phyloP scores from a whole-genome alignment of 2,329 filamentous ascomycete species.

The Colletotrichum sp. region DNA sequence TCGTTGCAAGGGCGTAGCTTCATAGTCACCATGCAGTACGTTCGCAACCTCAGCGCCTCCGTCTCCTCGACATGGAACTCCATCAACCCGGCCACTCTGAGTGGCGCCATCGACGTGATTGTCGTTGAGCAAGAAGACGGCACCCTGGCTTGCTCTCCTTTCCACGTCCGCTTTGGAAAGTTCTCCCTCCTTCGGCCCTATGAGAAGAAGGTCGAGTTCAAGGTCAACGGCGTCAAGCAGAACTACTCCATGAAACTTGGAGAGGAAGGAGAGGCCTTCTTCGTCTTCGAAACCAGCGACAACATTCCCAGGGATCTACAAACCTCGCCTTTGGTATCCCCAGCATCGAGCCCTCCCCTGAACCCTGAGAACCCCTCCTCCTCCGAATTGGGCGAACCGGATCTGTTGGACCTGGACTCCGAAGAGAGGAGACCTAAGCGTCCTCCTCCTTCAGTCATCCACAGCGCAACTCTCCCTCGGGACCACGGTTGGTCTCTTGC shows the following conservation, averaged over 20 bases:
- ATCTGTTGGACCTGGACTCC: slow-evolving; percentile 70
- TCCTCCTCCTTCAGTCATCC: slow-evolving; percentile 50
- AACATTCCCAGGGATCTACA: slow-evolving; percentile 92
- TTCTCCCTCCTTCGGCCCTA: slow-evolving; percentile 93
- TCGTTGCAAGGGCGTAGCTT: not conserved
- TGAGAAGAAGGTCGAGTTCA: slow-evolving; percentile 99
- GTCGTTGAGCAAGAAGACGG: slow-evolving; percentile 97
- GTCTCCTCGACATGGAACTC: slow-evolving; percentile 99
- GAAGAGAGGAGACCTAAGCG: slow-evolving; percentile 43
- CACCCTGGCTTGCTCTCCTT: slow-evolving; percentile 87
- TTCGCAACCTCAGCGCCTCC: slow-evolving; percentile 90
- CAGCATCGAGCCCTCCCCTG: slow-evolving; percentile 82
- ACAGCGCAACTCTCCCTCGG: slow-evolving; percentile 33
- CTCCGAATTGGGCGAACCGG: slow-evolving; percentile 67
- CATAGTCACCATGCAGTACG: slow-evolving; percentile 83
- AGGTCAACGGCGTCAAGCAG: slow-evolving; percentile 90
- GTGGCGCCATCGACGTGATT: slow-evolving; percentile 98
- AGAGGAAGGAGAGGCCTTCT: slow-evolving; percentile 97
- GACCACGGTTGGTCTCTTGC: slow-evolving; percentile 33
- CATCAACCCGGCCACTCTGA: slow-evolving; percentile 96
- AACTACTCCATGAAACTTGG: slow-evolving; percentile 98
- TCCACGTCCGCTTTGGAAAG: slow-evolving; percentile 98
- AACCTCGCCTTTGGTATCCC: slow-evolving; percentile 92
- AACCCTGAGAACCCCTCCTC: slow-evolving; percentile 47
- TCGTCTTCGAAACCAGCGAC: slow-evolving; percentile 95